Percentiles rank a stretch among this genome's conserved stretches.
phyloP scores from a whole-genome alignment of 495 filamentous ascomycete species.

The Ramalina peruviana region DNA sequence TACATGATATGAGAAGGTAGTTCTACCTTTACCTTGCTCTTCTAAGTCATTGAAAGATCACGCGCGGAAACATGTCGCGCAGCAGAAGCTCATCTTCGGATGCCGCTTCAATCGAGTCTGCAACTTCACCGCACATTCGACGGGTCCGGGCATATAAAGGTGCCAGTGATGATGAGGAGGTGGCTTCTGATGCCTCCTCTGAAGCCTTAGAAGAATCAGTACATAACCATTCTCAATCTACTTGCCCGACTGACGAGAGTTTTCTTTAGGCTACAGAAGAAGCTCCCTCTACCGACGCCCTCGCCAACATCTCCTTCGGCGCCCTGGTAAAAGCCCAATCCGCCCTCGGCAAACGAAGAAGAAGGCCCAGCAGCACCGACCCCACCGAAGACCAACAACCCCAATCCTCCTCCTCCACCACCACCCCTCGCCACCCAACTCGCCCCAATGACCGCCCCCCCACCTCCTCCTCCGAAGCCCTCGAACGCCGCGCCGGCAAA shows the following conservation, averaged over 20 bases:
- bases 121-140: not conserved
- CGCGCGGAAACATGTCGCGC: too few species aligned
- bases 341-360: slow-evolving; percentile 37
- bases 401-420: slow-evolving; percentile 18
- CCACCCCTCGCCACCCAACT: slow-evolving; percentile 16
- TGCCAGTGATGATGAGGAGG: slow-evolving; percentile 16
- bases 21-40: too few species aligned
- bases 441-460: not conserved
- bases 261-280: not conserved
- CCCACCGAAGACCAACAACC: not conserved
- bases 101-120: too few species aligned
- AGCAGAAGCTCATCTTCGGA: too few species aligned
- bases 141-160: slow-evolving; percentile 1
- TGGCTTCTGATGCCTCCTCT: not conserved
- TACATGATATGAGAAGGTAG: too few species aligned
- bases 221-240: too few species aligned
- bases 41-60: too few species aligned
- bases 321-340: slow-evolving; percentile 75
- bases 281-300: slow-evolving; percentile 2
- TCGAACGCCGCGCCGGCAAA: slow-evolving; percentile 25
- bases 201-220: not conserved
- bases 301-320: slow-evolving; percentile 62
- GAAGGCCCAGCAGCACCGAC: slow-evolving; percentile 5
- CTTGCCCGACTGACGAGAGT: too few species aligned
- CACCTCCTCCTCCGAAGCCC: slow-evolving; percentile 20